These are phyloP conservation scores for Mollisiaceae sp. DNA, from an alignment of 2,329 filamentous ascomycete genomes.

Conservation along the genomic window DNA sequence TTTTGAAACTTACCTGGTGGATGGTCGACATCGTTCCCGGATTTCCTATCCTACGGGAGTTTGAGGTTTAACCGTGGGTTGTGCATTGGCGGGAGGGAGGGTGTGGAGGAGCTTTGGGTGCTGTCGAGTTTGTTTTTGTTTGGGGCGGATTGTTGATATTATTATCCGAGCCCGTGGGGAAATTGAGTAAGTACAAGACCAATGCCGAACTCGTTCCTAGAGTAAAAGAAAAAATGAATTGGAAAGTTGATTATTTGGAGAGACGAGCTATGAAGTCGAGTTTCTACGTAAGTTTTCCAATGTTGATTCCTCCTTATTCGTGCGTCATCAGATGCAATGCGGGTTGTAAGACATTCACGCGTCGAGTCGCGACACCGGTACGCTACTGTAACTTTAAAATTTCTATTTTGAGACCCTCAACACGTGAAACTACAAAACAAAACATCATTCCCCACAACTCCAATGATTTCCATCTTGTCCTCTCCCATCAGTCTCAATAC, in stretches of 20 bases:
- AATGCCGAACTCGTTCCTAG: background rate
- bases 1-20: slow-evolving; percentile 20
- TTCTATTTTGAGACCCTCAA: background rate
- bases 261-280: background rate
- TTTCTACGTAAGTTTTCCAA: background rate
- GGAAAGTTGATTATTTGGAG: background rate
- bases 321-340: background rate
- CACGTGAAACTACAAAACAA: background rate
- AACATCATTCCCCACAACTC: too few species aligned
- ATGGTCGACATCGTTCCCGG: slow-evolving; percentile 19
- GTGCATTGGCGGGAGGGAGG: background rate
- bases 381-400: background rate
- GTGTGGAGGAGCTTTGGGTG: background rate
- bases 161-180: background rate
- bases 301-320: slow-evolving; percentile 11
- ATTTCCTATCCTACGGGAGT: slow-evolving; percentile 11
- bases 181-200: background rate
- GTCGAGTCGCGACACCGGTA: background rate
- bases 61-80: slow-evolving; percentile 13
- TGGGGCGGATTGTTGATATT: background rate
- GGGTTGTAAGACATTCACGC: slow-evolving; percentile 12
- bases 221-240: background rate
- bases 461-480: too few species aligned
- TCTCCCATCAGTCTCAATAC: too few species aligned
- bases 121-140: slow-evolving; percentile 2